Evolutionary conservation across 2,329 filamentous ascomycete genomes (phyloP).

Genomic region (Colletotrichum sidae): DNA sequence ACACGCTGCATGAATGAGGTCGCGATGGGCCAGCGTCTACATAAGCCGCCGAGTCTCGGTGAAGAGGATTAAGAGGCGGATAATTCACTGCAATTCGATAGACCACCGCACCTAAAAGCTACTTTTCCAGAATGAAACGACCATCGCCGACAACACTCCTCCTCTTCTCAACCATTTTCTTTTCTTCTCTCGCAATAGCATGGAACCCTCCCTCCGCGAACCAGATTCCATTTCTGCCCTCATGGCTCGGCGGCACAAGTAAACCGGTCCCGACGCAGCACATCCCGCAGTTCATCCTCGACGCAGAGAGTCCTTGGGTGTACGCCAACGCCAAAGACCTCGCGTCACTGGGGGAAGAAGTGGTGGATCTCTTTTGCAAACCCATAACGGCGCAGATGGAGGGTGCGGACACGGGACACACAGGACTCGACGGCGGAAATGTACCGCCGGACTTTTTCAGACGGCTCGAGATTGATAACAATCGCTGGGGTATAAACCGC

Average conservation of each 20-base stretch:
- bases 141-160: background rate
- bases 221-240: constrained; percentile 3
- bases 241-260: constrained; percentile 1
- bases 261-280: background rate
- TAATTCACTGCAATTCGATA: background rate
- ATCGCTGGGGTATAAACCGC: background rate
- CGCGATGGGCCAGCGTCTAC: no score
- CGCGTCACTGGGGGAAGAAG: background rate
- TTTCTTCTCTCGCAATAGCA: constrained; percentile 1
- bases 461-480: constrained; percentile 1
- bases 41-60: no score
- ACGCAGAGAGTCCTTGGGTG: background rate
- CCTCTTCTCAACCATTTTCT: background rate
- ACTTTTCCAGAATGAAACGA: background rate
- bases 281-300: constrained; percentile 23
- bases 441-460: background rate
- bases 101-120: background rate
- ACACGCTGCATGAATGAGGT: background rate
- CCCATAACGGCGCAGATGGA: no score
- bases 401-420: background rate
- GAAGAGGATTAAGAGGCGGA: no score
- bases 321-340: background rate
- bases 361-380: no score
- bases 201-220: constrained; percentile 1
- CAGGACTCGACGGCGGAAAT: background rate